These are phyloP conservation scores for Candida corydali DNA, from an alignment of 805 yeast species.

Conservation along the genomic window DNA sequence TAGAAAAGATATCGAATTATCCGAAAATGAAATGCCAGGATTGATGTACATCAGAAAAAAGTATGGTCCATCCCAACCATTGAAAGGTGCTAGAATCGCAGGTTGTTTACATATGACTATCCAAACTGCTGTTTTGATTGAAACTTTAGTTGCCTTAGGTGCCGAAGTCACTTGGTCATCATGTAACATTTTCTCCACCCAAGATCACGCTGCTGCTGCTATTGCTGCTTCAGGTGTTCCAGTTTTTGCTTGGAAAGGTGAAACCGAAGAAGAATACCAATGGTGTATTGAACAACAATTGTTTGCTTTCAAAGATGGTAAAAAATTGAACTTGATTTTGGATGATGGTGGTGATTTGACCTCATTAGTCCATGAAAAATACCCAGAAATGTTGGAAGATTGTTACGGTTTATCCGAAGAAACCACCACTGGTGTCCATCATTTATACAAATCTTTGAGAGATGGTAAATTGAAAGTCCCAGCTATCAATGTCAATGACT, in stretches of 20 bases:
- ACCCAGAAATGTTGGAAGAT: conserved; percentile 94
- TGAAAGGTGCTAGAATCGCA: conserved; percentile 97
- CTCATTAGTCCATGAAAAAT: conserved; percentile 91
- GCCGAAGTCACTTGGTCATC: conserved; percentile 99
- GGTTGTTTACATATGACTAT: conserved; percentile 99
- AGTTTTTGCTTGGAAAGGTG: conserved; percentile 99
- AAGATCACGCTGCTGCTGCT: conserved; percentile 99
- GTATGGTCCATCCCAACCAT: conserved; percentile 89
- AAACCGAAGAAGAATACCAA: conserved; percentile 97
- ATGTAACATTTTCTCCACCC: conserved; percentile 98
- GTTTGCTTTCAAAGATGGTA: conserved; percentile 93
- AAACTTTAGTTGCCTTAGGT: conserved; percentile 94
- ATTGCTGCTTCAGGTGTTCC: conserved; percentile 99
- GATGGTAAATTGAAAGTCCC: conserved; percentile 92
- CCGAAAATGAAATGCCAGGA: conserved; percentile 99
- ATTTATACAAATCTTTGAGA: conserved; percentile 91
- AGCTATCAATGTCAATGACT: conserved; percentile 98
- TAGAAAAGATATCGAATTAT: conserved; percentile 97
- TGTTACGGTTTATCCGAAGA: conserved; percentile 98
- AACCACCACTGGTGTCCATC: conserved; percentile 99
- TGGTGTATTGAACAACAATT: conserved; percentile 99
- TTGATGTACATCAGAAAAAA: conserved; percentile 93
- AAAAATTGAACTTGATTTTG: conserved; percentile 92
- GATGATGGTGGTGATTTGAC: conserved; percentile 99
- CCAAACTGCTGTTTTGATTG: conserved; percentile 98